Evolutionary conservation across 2,329 filamentous ascomycete genomes (phyloP).

Genomic region (Tricladium varicosporioides): DNA sequence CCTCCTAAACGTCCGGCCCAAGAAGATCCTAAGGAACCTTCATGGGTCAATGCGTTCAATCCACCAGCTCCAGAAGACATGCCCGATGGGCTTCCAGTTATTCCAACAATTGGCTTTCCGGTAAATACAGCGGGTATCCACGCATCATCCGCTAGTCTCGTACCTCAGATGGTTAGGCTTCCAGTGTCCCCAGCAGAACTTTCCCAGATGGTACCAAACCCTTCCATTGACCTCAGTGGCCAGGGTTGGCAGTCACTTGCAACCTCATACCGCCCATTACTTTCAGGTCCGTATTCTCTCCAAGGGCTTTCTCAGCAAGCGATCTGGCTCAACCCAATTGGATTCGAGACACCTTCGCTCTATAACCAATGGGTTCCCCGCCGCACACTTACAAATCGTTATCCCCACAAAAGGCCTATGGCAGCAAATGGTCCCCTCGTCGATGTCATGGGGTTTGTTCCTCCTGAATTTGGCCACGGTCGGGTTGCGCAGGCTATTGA

Average conservation of each 20-base stretch:
- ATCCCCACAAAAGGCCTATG: constrained; percentile 3
- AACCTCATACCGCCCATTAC: neutral
- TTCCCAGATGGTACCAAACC: neutral
- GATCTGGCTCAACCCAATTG: constrained; percentile 6
- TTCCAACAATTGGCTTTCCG: neutral
- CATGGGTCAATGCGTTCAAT: constrained; percentile 15
- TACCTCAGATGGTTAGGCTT: neutral
- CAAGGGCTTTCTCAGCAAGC: neutral
- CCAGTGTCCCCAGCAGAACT: neutral
- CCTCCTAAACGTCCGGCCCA: neutral
- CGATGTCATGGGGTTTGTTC: constrained; percentile 3
- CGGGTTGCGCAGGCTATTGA: constrained; percentile 25
- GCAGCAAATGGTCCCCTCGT: constrained; percentile 4
- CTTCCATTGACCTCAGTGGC: neutral
- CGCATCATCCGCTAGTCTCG: neutral
- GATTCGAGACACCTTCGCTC: neutral
- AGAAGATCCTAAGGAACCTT: constrained; percentile 6
- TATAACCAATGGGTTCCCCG: neutral
- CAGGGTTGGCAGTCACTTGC: constrained; percentile 6
- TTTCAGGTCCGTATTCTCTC: constrained; percentile 3
- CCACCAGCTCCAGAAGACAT: constrained; percentile 7
- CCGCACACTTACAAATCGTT: neutral
- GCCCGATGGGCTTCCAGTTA: neutral
- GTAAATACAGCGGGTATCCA: neutral
- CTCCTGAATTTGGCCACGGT: constrained; percentile 20